phyloP scores from a whole-genome alignment of 1,139 yeast species.

The Suhomyces maxii region DNA sequence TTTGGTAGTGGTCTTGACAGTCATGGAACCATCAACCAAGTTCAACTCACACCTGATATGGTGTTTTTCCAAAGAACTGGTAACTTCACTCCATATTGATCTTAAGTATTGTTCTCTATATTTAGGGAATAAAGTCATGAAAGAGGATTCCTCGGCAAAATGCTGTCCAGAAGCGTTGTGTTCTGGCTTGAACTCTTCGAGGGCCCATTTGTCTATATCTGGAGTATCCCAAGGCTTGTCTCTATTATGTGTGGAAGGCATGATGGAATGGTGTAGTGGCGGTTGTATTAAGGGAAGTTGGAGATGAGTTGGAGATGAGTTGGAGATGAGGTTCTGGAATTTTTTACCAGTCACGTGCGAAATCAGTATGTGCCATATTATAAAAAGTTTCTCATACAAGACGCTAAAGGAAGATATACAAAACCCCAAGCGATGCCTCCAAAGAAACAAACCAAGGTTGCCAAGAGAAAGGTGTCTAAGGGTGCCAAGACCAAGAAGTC shows the following conservation, averaged over 20 bases:
- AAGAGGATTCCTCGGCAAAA: constrained; percentile 91
- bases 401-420: not conserved
- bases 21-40: constrained; percentile 95
- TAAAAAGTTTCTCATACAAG: not conserved
- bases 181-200: constrained; percentile 86
- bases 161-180: constrained; percentile 84
- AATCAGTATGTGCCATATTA: not conserved
- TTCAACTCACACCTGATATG: constrained; percentile 81
- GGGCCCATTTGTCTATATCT: constrained; percentile 91
- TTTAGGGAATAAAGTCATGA: constrained; percentile 94
- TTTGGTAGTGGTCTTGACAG: constrained; percentile 92
- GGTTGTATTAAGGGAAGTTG: not conserved
- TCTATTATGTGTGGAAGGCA: constrained; percentile 91
- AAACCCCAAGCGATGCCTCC: not conserved
- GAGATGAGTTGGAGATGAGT: not conserved
- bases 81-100: constrained; percentile 91
- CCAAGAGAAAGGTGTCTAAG: constrained; percentile 2
- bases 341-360: constrained; percentile 9
- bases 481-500: constrained; percentile 11
- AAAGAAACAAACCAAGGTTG: constrained; percentile 2
- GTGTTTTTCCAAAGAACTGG: constrained; percentile 70
- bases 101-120: constrained; percentile 90
- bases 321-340: constrained; percentile 4
- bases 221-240: constrained; percentile 99
- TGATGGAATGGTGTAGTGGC: constrained; percentile 22